A percentile compares a stretch with the other conserved stretches of the same genome.
Evolutionary conservation across 768 basidiomycete genomes (phyloP).

Genomic region (Russula foetens): DNA sequence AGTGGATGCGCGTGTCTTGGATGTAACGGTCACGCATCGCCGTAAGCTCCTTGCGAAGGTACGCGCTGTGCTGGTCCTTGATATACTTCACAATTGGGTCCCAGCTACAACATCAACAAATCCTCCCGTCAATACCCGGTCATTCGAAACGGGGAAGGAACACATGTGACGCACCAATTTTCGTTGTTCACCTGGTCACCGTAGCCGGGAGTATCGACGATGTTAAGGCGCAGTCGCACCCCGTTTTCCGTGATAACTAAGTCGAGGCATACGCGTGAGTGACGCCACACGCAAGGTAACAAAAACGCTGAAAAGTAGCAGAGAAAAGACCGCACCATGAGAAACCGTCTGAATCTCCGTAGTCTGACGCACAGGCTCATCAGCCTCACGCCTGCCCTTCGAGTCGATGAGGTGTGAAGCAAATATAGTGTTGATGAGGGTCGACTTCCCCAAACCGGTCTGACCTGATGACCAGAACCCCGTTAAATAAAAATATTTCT

Average conservation of each 20-base stretch:
- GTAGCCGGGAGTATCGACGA: slow-evolving; percentile 97
- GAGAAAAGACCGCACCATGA: slow-evolving; percentile 56
- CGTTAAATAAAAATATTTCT: not conserved
- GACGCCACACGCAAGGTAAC: not conserved
- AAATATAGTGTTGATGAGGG: slow-evolving; percentile 97
- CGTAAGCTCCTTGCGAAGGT: slow-evolving; percentile 96
- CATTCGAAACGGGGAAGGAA: not conserved
- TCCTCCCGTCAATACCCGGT: not conserved
- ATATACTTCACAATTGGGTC: slow-evolving; percentile 99
- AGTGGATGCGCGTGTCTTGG: slow-evolving; percentile 97
- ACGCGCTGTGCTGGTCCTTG: slow-evolving; percentile 98
- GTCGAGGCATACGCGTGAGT: not conserved
- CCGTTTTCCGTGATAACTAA: slow-evolving; percentile 94
- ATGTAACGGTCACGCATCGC: slow-evolving; percentile 99
- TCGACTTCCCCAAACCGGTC: slow-evolving; percentile 97
- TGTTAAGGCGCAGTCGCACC: slow-evolving; percentile 90
- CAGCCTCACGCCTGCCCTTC: slow-evolving; percentile 84
- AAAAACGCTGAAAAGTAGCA: not conserved
- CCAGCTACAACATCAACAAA: slow-evolving; percentile 54
- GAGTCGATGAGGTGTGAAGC: slow-evolving; percentile 97
- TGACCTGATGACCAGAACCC: slow-evolving; percentile 49
- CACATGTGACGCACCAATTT: slow-evolving; percentile 61
- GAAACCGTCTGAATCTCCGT: slow-evolving; percentile 95
- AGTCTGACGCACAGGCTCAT: slow-evolving; percentile 88
- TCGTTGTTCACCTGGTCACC: slow-evolving; percentile 99